Conservation (phyloP, 169 alveolate genomes). For the Cryptosporidium baileyi region DNA sequence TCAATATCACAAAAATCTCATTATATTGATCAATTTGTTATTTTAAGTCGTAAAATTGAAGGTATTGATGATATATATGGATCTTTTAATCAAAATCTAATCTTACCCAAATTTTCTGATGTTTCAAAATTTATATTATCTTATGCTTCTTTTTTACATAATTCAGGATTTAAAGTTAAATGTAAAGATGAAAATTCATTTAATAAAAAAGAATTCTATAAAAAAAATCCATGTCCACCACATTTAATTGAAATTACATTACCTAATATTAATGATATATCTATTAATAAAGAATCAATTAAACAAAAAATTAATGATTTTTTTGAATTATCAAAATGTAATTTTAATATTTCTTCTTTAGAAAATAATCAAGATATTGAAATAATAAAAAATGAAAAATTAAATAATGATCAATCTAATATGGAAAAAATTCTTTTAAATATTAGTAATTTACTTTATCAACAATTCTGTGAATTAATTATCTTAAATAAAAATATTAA, state of each 20-base stretch:
- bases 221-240: not conserved
- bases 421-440: constrained; percentile 6
- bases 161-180: constrained; percentile 17
- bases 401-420: not conserved
- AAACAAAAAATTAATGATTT: not conserved
- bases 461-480: constrained; percentile 31
- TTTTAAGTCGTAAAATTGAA: constrained; percentile 15
- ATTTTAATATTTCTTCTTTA: not conserved
- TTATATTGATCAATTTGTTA: not conserved
- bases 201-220: not conserved
- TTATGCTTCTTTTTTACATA: constrained; percentile 24
- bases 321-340: not conserved
- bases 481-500: constrained; percentile 71
- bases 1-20: not conserved
- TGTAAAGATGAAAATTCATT: constrained; percentile 5
- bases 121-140: not conserved
- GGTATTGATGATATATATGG: constrained; percentile 62
- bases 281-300: not conserved
- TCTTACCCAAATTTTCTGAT: constrained; percentile 13
- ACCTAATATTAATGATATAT: not conserved
- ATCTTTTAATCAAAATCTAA: constrained; percentile 2
- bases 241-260: not conserved
- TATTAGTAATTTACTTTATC: constrained; percentile 18
- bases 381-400: not conserved
- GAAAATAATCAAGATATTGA: not conserved